These are phyloP conservation scores for Eucalyptus fibrosa DNA, from an alignment of 345 rosid species.

Conservation along the genomic window DNA sequence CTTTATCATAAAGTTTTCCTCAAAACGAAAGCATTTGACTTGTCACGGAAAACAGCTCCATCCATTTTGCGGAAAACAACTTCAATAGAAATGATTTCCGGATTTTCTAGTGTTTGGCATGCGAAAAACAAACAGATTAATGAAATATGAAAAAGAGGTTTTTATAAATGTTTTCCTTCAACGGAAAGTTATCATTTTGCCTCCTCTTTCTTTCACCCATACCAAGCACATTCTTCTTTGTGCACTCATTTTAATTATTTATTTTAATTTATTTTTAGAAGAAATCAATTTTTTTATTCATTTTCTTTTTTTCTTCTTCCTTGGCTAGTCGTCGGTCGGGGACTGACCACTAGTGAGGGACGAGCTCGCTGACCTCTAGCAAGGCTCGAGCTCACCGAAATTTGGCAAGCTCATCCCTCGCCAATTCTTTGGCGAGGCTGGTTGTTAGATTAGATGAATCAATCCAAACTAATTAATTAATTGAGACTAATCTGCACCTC, in stretches of 20 bases:
- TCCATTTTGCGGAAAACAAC: accelerated
- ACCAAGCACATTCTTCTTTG: not conserved
- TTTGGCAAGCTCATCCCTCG: not conserved
- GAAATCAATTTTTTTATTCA: too few relatives aligned
- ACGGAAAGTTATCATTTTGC: not conserved
- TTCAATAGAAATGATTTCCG: accelerated
- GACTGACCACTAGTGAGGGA: accelerated
- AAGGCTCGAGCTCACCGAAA: too few relatives aligned
- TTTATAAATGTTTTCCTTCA: too few relatives aligned
- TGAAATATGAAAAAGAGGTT: not conserved
- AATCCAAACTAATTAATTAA: too few relatives aligned
- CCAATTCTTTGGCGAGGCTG: accelerated
- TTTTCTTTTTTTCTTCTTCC: not conserved
- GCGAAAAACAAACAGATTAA: accelerated
- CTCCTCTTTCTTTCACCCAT: not conserved
- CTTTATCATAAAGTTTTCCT: not conserved
- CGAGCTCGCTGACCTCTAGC: accelerated
- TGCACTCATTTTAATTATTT: too few relatives aligned
- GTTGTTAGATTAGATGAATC: not conserved
- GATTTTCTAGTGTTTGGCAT: not conserved
- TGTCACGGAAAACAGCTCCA: too few relatives aligned
- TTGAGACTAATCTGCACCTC: not conserved
- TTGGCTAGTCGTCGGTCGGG: accelerated
- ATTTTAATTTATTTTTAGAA: accelerated
- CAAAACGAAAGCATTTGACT: accelerated